Evolutionary conservation across 257 asterid species (phyloP).

Genomic region (Nicotiana tomentosiformis): DNA sequence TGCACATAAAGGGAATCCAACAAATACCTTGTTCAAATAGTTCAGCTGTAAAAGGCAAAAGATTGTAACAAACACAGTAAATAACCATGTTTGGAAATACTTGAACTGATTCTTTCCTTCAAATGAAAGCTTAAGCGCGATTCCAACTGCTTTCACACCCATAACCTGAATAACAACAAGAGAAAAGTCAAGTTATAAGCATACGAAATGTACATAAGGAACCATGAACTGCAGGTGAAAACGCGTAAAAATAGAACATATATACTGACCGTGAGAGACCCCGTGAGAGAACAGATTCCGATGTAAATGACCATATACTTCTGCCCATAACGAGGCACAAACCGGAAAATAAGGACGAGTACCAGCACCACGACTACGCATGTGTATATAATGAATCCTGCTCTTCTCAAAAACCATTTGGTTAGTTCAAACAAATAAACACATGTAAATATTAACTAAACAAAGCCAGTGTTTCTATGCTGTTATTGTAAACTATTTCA

Average conservation of each 20-base stretch:
- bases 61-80: constrained; percentile 39
- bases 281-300: constrained; percentile 82
- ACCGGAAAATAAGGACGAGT: constrained; percentile 34
- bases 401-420: not conserved
- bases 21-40: constrained; percentile 61
- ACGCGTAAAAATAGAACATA: not conserved
- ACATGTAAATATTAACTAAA: not conserved
- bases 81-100: constrained; percentile 62
- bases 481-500: not conserved
- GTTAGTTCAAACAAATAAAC: not conserved
- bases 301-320: constrained; percentile 66
- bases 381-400: constrained; percentile 66
- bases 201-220: not conserved
- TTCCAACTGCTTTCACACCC: constrained; percentile 71
- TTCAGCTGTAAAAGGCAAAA: constrained; percentile 55
- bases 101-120: constrained; percentile 56
- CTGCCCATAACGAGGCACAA: constrained; percentile 72
- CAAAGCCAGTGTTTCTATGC: not conserved
- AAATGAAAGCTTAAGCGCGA: constrained; percentile 53
- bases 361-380: constrained; percentile 37
- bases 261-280: constrained; percentile 70
- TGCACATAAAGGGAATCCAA: not conserved
- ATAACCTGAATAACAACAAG: constrained; percentile 42
- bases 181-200: not conserved
- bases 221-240: not conserved